These are phyloP conservation scores for Caryopteris hybrid DNA, from an alignment of 305 asterid species.

Conservation along the genomic window DNA sequence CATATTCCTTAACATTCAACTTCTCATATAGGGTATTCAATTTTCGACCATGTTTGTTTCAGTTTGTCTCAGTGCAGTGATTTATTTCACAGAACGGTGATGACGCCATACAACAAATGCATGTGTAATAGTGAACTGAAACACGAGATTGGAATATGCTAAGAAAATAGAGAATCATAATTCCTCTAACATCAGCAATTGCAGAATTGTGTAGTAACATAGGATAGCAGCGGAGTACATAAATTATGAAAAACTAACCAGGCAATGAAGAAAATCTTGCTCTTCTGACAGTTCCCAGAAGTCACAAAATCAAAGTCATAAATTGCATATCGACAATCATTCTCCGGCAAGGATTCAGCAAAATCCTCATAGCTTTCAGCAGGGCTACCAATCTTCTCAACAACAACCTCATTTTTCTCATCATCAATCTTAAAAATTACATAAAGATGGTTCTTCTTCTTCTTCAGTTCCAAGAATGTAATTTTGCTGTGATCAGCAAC, in stretches of 20 bases:
- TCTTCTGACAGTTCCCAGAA: conserved; percentile 40
- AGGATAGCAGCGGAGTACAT: no score
- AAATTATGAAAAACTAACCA: conserved; percentile 15
- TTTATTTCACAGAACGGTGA: not conserved
- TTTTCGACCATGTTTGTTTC: no score
- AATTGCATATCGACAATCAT: conserved; percentile 38
- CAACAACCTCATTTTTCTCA: conserved; percentile 31
- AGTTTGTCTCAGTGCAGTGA: not conserved
- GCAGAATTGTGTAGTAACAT: no score
- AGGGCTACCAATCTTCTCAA: conserved; percentile 36
- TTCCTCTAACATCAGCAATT: not conserved
- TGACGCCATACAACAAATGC: no score
- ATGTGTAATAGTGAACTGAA: not conserved
- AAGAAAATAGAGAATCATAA: not conserved
- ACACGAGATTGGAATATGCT: not conserved
- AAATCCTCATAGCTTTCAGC: conserved; percentile 30
- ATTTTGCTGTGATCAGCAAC: conserved; percentile 34
- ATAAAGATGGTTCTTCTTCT: conserved; percentile 32
- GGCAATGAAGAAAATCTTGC: conserved; percentile 44
- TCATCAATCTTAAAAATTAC: conserved; percentile 40
- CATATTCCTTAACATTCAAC: no score
- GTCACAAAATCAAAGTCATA: conserved; percentile 43
- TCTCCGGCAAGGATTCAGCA: conserved; percentile 31
- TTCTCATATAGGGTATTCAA: no score
- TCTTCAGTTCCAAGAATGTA: conserved; percentile 36